Evolutionary conservation across 352 stramenopile species (phyloP), one percentile per base, ranked within the genome.

Genomic region (Pythium phragmiticola): DNA sequence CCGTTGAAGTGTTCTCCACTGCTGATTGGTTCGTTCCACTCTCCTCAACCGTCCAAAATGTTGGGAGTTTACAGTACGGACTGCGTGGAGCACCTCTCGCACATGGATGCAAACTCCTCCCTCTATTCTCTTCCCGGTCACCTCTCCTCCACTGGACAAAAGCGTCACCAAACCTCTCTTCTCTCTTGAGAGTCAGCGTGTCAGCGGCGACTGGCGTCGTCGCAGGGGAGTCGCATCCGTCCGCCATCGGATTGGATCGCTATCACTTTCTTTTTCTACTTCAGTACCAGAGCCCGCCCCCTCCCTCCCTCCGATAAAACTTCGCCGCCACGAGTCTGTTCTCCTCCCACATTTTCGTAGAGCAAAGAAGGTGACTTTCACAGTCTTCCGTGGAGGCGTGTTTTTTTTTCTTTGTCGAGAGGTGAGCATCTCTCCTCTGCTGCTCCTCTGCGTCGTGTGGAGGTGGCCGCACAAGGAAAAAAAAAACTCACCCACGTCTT

Each of bases 241-340:
- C 46, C 47, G 13, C 8, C 47, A 5, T 19, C 21, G 47, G 3
- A 5, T 39, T 19, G 28, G 47, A 36, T 21, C 33, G 2, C 49
- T 30, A 56, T 28, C 37, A 42, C 42, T 56, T 36, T 56, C 49
- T 56, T 56, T 56, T 56, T 34, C 49, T 28, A 56, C 28, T 56
- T 43, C 30, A 17, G 49, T 56, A 28, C 21, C 30, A 42, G 26
- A 12, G 9, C 11, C 11, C 14, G 36, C 37, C 37, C 3, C 14
- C 37, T 16, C 14, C 37, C 37, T 17, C 37, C 26, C 26, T 30
- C 3, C 26, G 26, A 30, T 30, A 30, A 30, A 30, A 30, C 26
- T 30, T 30, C 26, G 26, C 26, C 26, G 26, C 4, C 26, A 30
- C 26, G 26, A 42, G 37, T 42, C 37, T 42, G 11, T 42, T 42